A percentile compares a stretch with the other conserved stretches of the same genome.
Conservation (phyloP, 2,329 filamentous ascomycete genomes). For the Ilyonectria sp. region DNA sequence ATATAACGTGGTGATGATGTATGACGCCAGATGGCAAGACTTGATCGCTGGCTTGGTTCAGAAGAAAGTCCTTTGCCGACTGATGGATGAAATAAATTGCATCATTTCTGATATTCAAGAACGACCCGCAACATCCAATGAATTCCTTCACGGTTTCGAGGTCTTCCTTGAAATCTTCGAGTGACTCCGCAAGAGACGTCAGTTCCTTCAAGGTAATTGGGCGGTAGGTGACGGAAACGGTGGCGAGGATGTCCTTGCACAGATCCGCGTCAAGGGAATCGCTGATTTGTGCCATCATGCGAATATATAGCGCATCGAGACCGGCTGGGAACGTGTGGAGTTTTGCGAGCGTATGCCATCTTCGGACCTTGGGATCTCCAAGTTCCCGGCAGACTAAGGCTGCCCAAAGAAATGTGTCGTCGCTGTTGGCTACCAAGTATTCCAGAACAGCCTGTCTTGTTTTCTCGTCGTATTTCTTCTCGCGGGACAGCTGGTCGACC, state of each 20-base stretch:
- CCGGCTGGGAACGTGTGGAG: constrained; percentile 50
- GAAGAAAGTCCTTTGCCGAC: constrained; percentile 60
- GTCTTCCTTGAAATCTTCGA: constrained; percentile 20
- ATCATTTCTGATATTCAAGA: constrained; percentile 52
- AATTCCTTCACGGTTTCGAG: constrained; percentile 44
- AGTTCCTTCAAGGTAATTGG: constrained; percentile 57
- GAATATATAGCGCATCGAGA: constrained; percentile 54
- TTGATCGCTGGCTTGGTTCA: constrained; percentile 38
- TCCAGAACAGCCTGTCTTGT: constrained; percentile 19
- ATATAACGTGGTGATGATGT: constrained; percentile 51
- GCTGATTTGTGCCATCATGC: constrained; percentile 56
- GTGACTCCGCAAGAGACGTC: constrained; percentile 34
- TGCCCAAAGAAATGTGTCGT: constrained; percentile 53
- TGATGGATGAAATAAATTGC: constrained; percentile 58
- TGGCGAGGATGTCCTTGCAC: constrained; percentile 54
- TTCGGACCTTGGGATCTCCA: constrained; percentile 1
- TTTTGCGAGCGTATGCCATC: constrained; percentile 33
- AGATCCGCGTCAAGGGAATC: constrained; percentile 47
- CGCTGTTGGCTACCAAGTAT: constrained; percentile 50
- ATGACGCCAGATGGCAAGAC: constrained; percentile 51
- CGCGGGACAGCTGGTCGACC: constrained; percentile 46
- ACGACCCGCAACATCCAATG: constrained; percentile 55
- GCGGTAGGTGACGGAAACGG: constrained; percentile 50
- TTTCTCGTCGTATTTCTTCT: constrained; percentile 31
- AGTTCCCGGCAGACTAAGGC: constrained; percentile 42